A percentile compares a stretch with the other conserved stretches of the same genome.
phyloP scores from a whole-genome alignment of 139 green algal species.

The Tetradesmus lagerheimii region DNA sequence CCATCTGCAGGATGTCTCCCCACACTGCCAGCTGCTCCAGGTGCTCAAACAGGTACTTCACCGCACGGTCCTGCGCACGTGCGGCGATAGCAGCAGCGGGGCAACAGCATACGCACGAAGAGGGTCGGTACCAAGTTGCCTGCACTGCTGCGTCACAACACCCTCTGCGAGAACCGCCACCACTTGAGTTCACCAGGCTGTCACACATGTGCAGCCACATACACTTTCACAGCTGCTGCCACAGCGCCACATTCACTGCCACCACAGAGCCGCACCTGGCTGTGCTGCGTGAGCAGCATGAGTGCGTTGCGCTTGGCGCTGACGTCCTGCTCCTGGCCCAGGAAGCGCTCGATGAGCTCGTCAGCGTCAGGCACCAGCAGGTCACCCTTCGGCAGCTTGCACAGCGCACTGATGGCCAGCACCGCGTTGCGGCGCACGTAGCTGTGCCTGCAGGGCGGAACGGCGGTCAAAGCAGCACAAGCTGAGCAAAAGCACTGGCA shows the following conservation, averaged over 20 bases:
- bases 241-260: no score
- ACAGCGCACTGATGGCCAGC: conserved; percentile 94
- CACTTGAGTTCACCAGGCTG: neutral
- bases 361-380: conserved; percentile 92
- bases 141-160: no score
- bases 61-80: conserved; percentile 79
- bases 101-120: conserved; percentile 23
- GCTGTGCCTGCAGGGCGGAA: conserved; percentile 78
- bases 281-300: conserved; percentile 85
- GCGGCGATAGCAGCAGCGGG: neutral
- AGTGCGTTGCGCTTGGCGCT: conserved; percentile 96
- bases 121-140: no score
- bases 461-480: neutral
- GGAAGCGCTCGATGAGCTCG: conserved; percentile 95
- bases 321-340: conserved; percentile 80
- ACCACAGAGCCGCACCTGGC: neutral
- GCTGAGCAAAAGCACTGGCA: no score
- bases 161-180: no score
- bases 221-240: neutral
- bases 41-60: conserved; percentile 90
- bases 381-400: conserved; percentile 95
- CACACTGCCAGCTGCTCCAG: conserved; percentile 91
- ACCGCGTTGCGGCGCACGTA: conserved; percentile 98
- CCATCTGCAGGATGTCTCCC: conserved; percentile 97
- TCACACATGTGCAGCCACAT: neutral